phyloP scores from a whole-genome alignment of 192 early-diverging fungal species.

The Umbelopsis sp. region DNA sequence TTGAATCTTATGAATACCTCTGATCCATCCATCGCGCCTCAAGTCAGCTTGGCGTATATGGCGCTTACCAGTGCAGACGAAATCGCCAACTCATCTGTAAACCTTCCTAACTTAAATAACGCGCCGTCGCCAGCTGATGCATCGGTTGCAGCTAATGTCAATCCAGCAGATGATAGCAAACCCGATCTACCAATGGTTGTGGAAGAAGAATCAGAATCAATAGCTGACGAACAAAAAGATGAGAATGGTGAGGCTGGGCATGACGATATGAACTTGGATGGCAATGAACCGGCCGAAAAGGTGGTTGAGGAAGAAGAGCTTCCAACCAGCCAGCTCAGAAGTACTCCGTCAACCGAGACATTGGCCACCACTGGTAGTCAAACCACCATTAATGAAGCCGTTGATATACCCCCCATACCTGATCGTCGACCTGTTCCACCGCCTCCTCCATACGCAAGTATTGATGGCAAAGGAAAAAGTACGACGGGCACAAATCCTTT shows the following conservation, averaged over 20 bases:
- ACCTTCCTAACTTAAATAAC: background rate
- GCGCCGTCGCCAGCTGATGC: background rate
- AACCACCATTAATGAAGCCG: constrained; percentile 1
- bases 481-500: background rate
- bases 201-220: background rate
- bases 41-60: constrained; percentile 61
- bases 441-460: background rate
- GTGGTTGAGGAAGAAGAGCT: background rate
- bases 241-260: background rate
- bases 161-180: background rate
- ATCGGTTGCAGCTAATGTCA: background rate
- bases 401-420: constrained; percentile 4
- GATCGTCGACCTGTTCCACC: constrained; percentile 2
- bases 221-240: constrained; percentile 4
- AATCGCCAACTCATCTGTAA: background rate
- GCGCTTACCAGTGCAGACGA: constrained; percentile 34
- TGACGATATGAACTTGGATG: background rate
- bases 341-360: constrained; percentile 1
- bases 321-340: background rate
- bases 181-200: background rate
- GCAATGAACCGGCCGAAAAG: background rate
- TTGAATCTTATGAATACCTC: constrained; percentile 43
- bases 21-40: constrained; percentile 54
- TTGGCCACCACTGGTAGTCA: constrained; percentile 9
- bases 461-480: constrained; percentile 2